These are phyloP conservation scores for Davidsoniella virescens DNA, from an alignment of 2,329 filamentous ascomycete species.

Conservation along the genomic window DNA sequence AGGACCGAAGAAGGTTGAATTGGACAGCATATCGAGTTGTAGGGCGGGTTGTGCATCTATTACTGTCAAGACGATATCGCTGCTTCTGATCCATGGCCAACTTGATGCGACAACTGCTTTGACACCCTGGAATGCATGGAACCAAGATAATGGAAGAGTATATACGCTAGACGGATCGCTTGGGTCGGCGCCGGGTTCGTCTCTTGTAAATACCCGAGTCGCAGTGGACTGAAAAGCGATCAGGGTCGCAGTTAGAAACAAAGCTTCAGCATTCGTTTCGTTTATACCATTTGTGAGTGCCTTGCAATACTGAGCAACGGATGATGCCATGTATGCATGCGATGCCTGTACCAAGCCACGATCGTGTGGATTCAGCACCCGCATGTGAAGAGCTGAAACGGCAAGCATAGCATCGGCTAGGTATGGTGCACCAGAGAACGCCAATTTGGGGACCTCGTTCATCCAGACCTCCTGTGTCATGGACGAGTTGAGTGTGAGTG, in stretches of 20 bases:
- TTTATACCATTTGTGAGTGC: constrained; percentile 40
- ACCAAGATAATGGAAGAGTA: constrained; percentile 45
- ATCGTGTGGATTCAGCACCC: constrained; percentile 40
- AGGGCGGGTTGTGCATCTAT: constrained; percentile 48
- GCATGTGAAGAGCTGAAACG: constrained; percentile 46
- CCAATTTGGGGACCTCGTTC: constrained; percentile 41
- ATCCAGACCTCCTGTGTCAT: constrained; percentile 42
- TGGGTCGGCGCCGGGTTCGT: constrained; percentile 26
- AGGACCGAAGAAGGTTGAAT: constrained; percentile 42
- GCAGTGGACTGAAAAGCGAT: constrained; percentile 53
- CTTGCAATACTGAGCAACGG: constrained; percentile 42
- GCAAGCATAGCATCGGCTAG: constrained; percentile 48
- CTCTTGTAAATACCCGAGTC: constrained; percentile 43
- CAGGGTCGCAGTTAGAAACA: constrained; percentile 46
- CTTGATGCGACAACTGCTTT: constrained; percentile 48
- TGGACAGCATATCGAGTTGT: constrained; percentile 37
- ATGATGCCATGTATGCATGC: constrained; percentile 48
- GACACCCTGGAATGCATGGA: constrained; percentile 51
- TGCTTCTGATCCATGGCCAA: constrained; percentile 46
- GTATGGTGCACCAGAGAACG: constrained; percentile 41
- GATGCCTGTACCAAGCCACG: constrained; percentile 43
- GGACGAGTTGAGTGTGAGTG: constrained; percentile 37
- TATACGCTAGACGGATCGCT: constrained; percentile 30
- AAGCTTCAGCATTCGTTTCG: constrained; percentile 41
- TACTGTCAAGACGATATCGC: constrained; percentile 39